Base-by-base conservation (phyloP, 2,329 filamentous ascomycete genomes). In the Botryosphaeria dothidea region DNA sequence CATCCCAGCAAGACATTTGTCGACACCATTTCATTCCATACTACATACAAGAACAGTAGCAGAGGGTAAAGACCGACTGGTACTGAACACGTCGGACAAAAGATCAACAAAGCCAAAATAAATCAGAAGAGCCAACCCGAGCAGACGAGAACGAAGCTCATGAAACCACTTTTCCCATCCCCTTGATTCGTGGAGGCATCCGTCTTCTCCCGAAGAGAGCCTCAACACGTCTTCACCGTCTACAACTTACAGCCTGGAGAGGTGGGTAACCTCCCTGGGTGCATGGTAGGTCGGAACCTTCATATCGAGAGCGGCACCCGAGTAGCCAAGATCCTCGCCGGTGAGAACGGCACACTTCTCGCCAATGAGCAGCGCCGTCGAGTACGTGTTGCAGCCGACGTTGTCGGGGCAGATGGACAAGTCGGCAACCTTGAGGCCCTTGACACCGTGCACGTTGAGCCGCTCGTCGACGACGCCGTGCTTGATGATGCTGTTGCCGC, bases 401-500 rank as follows among this genome's bases (percentile, higher is more conserved):
- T 92, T 93, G 76, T 92, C 90, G 0, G 90, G 90, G 77, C 90
- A 92, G 80, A 92, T 91, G 58, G 84, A 88, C 49, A 92, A 77
- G 76, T 93, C 90, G 13, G 89, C 89, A 25, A 92, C 90, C 84
- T 92, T 92, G 71, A 93, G 84, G 17, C 88, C 88, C 81, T 91
- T 85, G 69, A 92, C 89, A 60, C 90, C 90, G 73, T 92, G 89
- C 3, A 93, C 90, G 69, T 92, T 92, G 64, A 93, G 84, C 66
- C 90, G 86, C 77, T 92, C 89, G 73, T 93, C 90, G 41, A 93
- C 79, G 0, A 93, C 90, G 66, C 90, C 90, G 71, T 92, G 89
- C 80, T 90, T 91, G 75, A 93, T 90, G 72, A 93, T 91, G 71
- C 85, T 88, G 81, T 92, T 93, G 66, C 91, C 91, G 72, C 92